Evolutionary conservation across 176 grass and related monocot species (phyloP).

Genomic region (Cenchrus fungigraminus): DNA sequence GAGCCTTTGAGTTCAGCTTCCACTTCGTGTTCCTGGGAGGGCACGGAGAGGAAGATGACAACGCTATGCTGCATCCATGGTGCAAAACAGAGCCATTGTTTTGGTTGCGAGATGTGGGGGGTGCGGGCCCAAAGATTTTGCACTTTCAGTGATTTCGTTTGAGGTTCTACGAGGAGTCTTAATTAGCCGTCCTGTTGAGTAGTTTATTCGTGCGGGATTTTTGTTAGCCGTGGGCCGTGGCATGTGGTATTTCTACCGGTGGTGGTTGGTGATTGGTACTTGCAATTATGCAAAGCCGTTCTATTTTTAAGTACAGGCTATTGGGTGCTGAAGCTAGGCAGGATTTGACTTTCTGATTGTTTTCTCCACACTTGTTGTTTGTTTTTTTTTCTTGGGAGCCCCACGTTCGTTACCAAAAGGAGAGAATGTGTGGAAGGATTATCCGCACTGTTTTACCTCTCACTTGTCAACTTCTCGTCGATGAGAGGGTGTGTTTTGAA

Average conservation of each 20-base stretch:
- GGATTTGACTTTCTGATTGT: slow-evolving; percentile 49
- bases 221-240: background rate
- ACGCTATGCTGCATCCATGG: background rate
- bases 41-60: background rate
- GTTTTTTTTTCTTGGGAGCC: slow-evolving; percentile 23
- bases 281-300: background rate
- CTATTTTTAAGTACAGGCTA: slow-evolving; percentile 17
- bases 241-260: background rate
- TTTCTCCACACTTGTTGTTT: slow-evolving; percentile 40
- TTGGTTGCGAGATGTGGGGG: background rate
- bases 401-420: slow-evolving; percentile 38
- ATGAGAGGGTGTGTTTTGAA: too few relatives aligned
- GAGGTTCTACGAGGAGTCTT: background rate
- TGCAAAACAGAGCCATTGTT: background rate
- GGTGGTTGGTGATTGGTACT: slow-evolving; percentile 19
- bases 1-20: background rate
- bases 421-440: slow-evolving; percentile 33
- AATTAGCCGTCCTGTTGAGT: background rate
- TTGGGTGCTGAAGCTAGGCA: background rate
- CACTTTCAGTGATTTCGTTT: slow-evolving; percentile 2
- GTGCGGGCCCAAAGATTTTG: slow-evolving; percentile 16
- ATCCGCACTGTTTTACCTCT: slow-evolving; percentile 49
- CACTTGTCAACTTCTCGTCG: background rate
- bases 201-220: background rate
- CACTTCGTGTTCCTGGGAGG: background rate